Conservation (phyloP, 73 alveolate genomes). For the Tetrahymena borealis region DNA sequence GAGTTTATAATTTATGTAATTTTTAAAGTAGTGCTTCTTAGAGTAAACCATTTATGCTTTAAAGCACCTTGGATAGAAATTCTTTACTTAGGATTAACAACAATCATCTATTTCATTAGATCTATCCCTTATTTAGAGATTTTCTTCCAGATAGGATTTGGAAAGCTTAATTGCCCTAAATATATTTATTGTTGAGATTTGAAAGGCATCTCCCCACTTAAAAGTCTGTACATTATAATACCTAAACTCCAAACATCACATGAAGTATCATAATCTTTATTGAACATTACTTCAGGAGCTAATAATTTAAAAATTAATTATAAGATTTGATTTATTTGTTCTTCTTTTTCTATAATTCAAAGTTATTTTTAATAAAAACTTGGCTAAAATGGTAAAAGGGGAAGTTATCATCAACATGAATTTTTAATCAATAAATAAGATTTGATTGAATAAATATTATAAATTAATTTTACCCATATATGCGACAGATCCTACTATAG, state of each 20-base stretch:
- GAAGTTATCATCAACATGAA: background rate
- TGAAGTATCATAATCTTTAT: conserved; percentile 25
- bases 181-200: background rate
- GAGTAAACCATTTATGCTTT: conserved; percentile 46
- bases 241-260: conserved; percentile 53
- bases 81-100: conserved; percentile 38
- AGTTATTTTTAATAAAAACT: background rate
- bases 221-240: conserved; percentile 28
- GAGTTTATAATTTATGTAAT: background rate
- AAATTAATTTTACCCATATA: background rate
- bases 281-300: conserved; percentile 38
- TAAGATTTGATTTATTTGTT: background rate
- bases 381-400: too few species aligned
- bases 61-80: conserved; percentile 52
- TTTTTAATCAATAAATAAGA: background rate
- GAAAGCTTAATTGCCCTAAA: background rate
- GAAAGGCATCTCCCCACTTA: conserved; percentile 39
- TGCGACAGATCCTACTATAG: background rate
- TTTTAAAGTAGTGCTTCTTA: background rate
- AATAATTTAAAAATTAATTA: background rate
- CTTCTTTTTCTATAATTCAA: background rate
- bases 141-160: background rate
- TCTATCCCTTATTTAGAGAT: conserved; percentile 39
- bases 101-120: conserved; percentile 23
- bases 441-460: background rate